Conservation (phyloP, 768 basidiomycete genomes). For the Aureoboletus auriporus region DNA sequence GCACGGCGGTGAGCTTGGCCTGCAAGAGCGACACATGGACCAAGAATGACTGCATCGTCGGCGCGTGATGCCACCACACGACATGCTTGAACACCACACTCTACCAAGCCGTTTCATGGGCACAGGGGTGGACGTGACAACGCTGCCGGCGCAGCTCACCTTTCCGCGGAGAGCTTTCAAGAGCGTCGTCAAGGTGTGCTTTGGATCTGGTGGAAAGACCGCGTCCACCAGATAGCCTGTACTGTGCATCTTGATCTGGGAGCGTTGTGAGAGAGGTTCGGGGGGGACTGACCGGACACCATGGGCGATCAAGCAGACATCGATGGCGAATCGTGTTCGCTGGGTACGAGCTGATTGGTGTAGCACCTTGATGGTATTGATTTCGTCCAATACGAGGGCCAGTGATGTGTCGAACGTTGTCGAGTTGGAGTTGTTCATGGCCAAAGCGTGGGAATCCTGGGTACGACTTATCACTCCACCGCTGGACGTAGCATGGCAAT, state of each 20-base stretch:
- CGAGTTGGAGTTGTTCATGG: constrained; percentile 2
- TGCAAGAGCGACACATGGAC: constrained; percentile 35
- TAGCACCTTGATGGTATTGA: constrained; percentile 3
- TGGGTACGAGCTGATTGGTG: constrained; percentile 9
- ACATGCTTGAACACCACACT: constrained; percentile 37
- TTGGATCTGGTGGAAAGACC: constrained; percentile 32
- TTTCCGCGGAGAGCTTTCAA: constrained; percentile 36
- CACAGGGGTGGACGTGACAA: constrained; percentile 3
- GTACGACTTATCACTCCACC: too few species aligned
- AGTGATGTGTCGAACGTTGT: constrained; percentile 15
- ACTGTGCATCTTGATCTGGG: background rate
- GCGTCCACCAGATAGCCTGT: constrained; percentile 52
- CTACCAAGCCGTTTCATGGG: background rate
- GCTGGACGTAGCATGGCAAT: too few species aligned
- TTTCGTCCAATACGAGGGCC: constrained; percentile 16
- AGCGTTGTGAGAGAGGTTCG: too few species aligned
- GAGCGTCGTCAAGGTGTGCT: constrained; percentile 32
- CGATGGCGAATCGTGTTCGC: constrained; percentile 32
- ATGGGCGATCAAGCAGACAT: constrained; percentile 41
- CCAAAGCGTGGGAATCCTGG: too few species aligned
- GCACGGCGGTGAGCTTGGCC: constrained; percentile 5
- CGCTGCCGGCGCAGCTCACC: constrained; percentile 22
- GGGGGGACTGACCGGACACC: constrained; percentile 36
- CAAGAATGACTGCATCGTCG: constrained; percentile 52
- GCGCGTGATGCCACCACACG: constrained; percentile 42